Percentiles rank a stretch among this genome's conserved stretches.
These are phyloP conservation scores for Lactuca saligna DNA, from an alignment of 129 eudicot genomes.

Conservation along the genomic window DNA sequence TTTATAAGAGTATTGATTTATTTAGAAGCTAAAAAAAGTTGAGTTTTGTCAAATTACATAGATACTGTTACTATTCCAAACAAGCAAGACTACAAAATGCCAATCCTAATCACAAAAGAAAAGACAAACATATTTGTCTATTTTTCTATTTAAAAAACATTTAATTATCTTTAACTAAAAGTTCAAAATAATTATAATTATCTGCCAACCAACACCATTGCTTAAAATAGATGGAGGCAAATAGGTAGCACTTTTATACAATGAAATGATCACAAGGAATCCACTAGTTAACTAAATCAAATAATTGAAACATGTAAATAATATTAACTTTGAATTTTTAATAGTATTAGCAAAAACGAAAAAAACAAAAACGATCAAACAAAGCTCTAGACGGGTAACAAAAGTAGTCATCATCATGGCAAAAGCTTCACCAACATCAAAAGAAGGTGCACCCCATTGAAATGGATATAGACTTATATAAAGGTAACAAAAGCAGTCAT, in stretches of 20 bases:
- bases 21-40: neutral
- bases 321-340: neutral
- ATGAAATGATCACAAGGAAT: slow-evolving; percentile 60
- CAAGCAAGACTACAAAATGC: slow-evolving; percentile 57
- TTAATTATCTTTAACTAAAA: neutral
- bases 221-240: slow-evolving; percentile 73
- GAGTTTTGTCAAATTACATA: slow-evolving; percentile 39
- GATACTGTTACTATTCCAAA: slow-evolving; percentile 65
- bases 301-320: slow-evolving; percentile 22
- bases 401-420: slow-evolving; percentile 80
- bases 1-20: neutral
- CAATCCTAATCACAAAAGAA: slow-evolving; percentile 40
- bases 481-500: no score
- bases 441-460: slow-evolving; percentile 81
- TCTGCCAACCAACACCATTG: slow-evolving; percentile 84
- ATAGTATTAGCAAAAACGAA: neutral
- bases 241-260: slow-evolving; percentile 71
- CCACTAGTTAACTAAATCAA: slow-evolving; percentile 60
- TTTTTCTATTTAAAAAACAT: no score
- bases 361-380: slow-evolving; percentile 14
- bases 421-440: slow-evolving; percentile 77
- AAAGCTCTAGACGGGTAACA: slow-evolving; percentile 67
- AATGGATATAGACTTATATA: slow-evolving; percentile 48
- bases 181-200: slow-evolving; percentile 12
- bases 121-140: no score